Conservation (phyloP, 2,329 filamentous ascomycete genomes). For the Raffaelea deltoideospora region DNA sequence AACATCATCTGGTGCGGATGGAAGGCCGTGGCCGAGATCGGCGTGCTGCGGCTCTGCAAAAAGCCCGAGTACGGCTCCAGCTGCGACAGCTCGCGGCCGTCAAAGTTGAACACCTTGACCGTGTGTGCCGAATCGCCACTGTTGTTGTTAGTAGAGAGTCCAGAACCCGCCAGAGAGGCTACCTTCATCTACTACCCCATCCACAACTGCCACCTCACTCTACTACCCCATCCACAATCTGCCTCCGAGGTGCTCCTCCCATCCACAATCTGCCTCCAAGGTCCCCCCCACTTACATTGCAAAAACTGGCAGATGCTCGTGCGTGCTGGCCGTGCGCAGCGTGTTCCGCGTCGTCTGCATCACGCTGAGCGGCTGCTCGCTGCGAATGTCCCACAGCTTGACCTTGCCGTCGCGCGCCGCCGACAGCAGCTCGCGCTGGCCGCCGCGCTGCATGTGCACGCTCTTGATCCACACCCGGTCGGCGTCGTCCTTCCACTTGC, state of each 20-base stretch:
- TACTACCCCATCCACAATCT: no score
- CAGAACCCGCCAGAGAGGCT: no score
- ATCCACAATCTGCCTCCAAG: no score
- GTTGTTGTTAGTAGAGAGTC: no score
- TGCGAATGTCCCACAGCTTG: constrained; percentile 89
- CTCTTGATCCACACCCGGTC: constrained; percentile 86
- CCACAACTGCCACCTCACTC: no score
- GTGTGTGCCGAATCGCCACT: constrained; percentile 79
- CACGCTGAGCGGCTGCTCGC: constrained; percentile 60
- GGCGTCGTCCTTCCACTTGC: constrained; percentile 85
- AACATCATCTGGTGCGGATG: constrained; percentile 90
- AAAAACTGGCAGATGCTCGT: constrained; percentile 94
- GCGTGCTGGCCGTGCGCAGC: constrained; percentile 73
- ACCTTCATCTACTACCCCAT: no score
- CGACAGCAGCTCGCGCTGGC: constrained; percentile 77
- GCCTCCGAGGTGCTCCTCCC: neutral
- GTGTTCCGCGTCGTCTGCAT: constrained; percentile 64
- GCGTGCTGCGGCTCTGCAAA: constrained; percentile 61
- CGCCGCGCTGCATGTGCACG: constrained; percentile 92
- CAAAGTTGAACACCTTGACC: constrained; percentile 86
- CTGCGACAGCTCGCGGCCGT: constrained; percentile 61
- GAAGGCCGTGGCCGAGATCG: constrained; percentile 82
- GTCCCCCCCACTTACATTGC: constrained; percentile 75
- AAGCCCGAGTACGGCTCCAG: constrained; percentile 87
- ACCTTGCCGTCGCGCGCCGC: constrained; percentile 88